Conservation (phyloP, 352 stramenopile species). For the Phytophthora sansomeana region DNA sequence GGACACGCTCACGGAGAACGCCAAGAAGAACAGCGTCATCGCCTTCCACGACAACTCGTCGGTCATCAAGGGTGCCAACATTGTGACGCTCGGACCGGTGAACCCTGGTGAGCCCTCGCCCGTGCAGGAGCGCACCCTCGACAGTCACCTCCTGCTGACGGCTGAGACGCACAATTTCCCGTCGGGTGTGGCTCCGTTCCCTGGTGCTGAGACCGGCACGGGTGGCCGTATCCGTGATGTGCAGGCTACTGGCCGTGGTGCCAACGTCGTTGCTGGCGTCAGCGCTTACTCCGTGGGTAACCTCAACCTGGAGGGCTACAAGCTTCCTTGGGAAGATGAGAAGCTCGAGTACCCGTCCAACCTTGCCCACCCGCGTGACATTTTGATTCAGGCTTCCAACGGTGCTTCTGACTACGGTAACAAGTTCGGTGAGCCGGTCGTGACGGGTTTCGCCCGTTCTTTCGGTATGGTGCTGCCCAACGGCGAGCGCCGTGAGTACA, state of each 20-base stretch:
- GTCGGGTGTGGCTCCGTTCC: conserved; percentile 95
- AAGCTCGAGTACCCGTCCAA: conserved; percentile 92
- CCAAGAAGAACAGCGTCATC: conserved; percentile 97
- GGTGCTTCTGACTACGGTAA: conserved; percentile 99
- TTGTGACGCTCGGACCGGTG: conserved; percentile 83
- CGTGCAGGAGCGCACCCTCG: conserved; percentile 72
- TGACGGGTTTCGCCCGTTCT: conserved; percentile 97
- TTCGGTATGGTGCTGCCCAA: conserved; percentile 97
- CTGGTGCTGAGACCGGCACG: conserved; percentile 97
- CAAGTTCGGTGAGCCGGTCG: conserved; percentile 99
- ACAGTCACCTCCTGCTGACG: conserved; percentile 97
- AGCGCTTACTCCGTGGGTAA: conserved; percentile 94
- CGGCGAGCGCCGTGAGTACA: conserved; percentile 98
- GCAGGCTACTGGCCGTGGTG: conserved; percentile 97
- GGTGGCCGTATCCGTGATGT: conserved; percentile 98
- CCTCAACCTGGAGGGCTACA: conserved; percentile 96
- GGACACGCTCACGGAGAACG: conserved; percentile 92
- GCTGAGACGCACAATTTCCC: conserved; percentile 99
- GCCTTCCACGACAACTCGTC: conserved; percentile 99
- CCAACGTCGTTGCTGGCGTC: conserved; percentile 94
- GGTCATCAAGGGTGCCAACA: conserved; percentile 95
- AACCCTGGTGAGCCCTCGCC: conserved; percentile 69
- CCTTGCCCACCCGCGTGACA: conserved; percentile 93
- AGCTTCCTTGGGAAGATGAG: conserved; percentile 97
- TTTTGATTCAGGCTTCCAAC: conserved; percentile 97